These are phyloP conservation scores for Clathrospora elynae DNA, from an alignment of 2,329 filamentous ascomycete genomes.

Conservation along the genomic window DNA sequence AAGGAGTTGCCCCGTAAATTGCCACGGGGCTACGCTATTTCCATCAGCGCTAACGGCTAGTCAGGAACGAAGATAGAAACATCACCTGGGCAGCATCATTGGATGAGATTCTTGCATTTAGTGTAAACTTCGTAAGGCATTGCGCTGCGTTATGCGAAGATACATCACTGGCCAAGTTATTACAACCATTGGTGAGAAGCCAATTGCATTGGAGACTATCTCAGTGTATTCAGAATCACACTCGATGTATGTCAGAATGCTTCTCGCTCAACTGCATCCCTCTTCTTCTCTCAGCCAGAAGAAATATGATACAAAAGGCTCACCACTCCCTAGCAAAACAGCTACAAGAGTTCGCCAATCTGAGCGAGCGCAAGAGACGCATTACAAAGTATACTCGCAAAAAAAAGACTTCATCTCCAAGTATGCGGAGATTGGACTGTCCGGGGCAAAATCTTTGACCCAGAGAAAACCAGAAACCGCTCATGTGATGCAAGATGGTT, in stretches of 20 bases:
- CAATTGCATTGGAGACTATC: neutral
- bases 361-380: slow-evolving; percentile 18
- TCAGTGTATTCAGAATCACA: neutral
- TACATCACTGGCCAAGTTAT: too few relatives aligned
- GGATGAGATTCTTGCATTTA: too few relatives aligned
- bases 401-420: slow-evolving; percentile 12
- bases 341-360: slow-evolving; percentile 10
- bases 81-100: too few relatives aligned
- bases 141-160: too few relatives aligned
- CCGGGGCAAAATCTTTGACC: slow-evolving; percentile 5
- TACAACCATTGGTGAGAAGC: too few relatives aligned
- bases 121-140: too few relatives aligned
- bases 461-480: slow-evolving; percentile 6
- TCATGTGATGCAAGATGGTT: slow-evolving; percentile 32
- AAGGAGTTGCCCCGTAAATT: slow-evolving; percentile 9
- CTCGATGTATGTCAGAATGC: neutral
- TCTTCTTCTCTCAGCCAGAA: neutral
- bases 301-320: slow-evolving; percentile 18
- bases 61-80: slow-evolving; percentile 28
- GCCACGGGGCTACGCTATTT: slow-evolving; percentile 10
- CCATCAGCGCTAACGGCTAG: slow-evolving; percentile 18
- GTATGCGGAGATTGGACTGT: slow-evolving; percentile 14
- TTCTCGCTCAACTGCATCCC: neutral
- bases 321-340: slow-evolving; percentile 1
- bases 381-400: slow-evolving; percentile 32